phyloP scores from a whole-genome alignment of 805 yeast species.

The Yamadazyma laniorum region DNA sequence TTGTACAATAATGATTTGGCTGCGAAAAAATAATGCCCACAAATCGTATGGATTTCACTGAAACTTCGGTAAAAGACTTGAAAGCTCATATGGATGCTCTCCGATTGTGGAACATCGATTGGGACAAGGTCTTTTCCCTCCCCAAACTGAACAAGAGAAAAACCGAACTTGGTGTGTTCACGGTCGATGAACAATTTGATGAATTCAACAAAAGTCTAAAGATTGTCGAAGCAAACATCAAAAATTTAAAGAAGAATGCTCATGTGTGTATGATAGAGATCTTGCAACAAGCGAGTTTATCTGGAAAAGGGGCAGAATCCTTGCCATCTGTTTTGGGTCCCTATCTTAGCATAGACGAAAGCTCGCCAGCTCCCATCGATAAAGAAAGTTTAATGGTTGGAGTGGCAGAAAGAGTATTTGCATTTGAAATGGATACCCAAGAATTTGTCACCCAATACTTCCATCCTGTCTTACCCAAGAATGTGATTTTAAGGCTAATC shows the following conservation, averaged over 20 bases:
- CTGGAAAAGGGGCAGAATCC: background rate
- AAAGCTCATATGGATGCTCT: slow-evolving; percentile 2
- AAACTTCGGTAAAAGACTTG: slow-evolving; percentile 1
- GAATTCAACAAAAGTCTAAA: slow-evolving; percentile 17
- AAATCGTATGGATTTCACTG: slow-evolving; percentile 8
- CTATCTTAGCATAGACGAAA: slow-evolving; percentile 15
- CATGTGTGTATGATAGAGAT: slow-evolving; percentile 3
- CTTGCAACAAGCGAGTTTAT: background rate
- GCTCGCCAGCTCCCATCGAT: no score
- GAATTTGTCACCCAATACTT: background rate
- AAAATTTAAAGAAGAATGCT: slow-evolving; percentile 17
- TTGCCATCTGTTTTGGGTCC: slow-evolving; percentile 19
- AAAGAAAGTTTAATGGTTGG: no score
- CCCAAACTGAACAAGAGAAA: slow-evolving; percentile 34
- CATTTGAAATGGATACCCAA: background rate
- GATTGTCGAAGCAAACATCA: slow-evolving; percentile 17
- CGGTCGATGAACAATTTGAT: slow-evolving; percentile 41
- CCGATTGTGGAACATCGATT: slow-evolving; percentile 8
- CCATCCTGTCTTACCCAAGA: background rate
- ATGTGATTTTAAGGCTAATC: background rate
- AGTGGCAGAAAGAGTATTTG: no score
- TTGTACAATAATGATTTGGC: slow-evolving; percentile 6
- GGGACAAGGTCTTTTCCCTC: slow-evolving; percentile 26
- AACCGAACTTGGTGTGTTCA: slow-evolving; percentile 23
- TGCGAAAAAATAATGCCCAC: slow-evolving; percentile 9